phyloP scores from a whole-genome alignment of 169 alveolate species.

The Plasmodium reichenowi region DNA sequence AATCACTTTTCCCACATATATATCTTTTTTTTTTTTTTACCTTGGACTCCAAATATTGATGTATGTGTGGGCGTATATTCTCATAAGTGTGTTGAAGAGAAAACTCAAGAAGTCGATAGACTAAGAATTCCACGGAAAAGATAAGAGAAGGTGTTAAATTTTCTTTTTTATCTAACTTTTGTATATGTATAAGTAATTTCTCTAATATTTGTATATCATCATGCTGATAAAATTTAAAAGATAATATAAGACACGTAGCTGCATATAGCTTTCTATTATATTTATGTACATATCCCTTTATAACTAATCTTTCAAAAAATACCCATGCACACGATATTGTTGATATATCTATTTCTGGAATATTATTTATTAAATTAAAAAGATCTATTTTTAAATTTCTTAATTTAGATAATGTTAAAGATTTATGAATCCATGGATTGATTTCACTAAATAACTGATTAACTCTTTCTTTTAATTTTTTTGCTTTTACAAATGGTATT shows the following conservation, averaged over 20 bases:
- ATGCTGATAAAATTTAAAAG: constrained; percentile 86
- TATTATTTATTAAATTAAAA: constrained; percentile 76
- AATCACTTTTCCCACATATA: too few relatives aligned
- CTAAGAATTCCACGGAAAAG: constrained; percentile 80
- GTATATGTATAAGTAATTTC: constrained; percentile 78
- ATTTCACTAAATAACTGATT: constrained; percentile 75
- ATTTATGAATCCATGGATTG: constrained; percentile 77
- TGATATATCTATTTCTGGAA: constrained; percentile 84
- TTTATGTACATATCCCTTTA: constrained; percentile 82
- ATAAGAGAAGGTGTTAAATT: constrained; percentile 78
- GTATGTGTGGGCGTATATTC: constrained; percentile 78
- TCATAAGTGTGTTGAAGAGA: constrained; percentile 80
- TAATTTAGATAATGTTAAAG: constrained; percentile 74
- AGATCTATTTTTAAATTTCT: constrained; percentile 77
- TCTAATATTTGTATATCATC: constrained; percentile 82
- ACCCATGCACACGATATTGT: constrained; percentile 87
- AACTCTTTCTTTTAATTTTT: constrained; percentile 63
- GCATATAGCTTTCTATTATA: constrained; percentile 83
- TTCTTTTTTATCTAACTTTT: constrained; percentile 77
- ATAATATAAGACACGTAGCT: constrained; percentile 84
- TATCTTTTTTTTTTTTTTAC: constrained; percentile 4
- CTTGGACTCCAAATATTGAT: constrained; percentile 84
- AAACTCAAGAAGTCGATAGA: constrained; percentile 78
- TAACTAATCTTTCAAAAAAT: constrained; percentile 84
- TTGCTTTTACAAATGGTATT: constrained; percentile 73